phyloP scores from a whole-genome alignment of 345 rosid genomes.

The Moricandia arvensis region DNA sequence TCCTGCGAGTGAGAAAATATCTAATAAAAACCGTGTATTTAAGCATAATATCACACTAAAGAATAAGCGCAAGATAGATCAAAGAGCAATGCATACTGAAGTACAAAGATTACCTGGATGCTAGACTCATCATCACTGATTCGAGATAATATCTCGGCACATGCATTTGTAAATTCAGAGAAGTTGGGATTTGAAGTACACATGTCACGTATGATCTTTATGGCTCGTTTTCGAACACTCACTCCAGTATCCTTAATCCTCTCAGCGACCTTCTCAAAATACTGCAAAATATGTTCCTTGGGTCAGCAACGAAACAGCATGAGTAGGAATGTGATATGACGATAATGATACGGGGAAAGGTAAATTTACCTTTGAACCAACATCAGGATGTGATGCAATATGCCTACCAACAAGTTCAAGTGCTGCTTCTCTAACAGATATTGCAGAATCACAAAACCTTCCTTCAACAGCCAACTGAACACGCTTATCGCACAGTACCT shows the following conservation, averaged over 20 bases:
- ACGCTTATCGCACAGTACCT: constrained; percentile 86
- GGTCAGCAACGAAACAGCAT: not conserved
- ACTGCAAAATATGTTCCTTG: constrained; percentile 45
- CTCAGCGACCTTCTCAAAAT: constrained; percentile 98
- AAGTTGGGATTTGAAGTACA: constrained; percentile 84
- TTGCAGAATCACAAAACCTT: constrained; percentile 98
- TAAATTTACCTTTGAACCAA: constrained; percentile 72
- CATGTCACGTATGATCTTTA: constrained; percentile 94
- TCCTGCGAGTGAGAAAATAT: constrained; percentile 47
- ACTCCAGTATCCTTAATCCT: constrained; percentile 98
- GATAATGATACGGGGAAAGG: constrained; percentile 15
- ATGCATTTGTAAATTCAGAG: constrained; percentile 84
- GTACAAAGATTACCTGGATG: constrained; percentile 65
- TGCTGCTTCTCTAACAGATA: constrained; percentile 98
- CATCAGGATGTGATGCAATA: constrained; percentile 97
- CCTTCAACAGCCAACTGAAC: constrained; percentile 98
- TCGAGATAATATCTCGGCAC: constrained; percentile 90
- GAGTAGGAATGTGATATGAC: constrained; percentile 16
- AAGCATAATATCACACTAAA: not conserved
- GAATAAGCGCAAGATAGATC: not conserved
- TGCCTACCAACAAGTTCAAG: constrained; percentile 98
- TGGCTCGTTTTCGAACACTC: constrained; percentile 95
- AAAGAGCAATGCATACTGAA: constrained; percentile 4
- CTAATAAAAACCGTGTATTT: not conserved
- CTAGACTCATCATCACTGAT: constrained; percentile 95